Conservation (phyloP, 2,329 filamentous ascomycete genomes). For the Colletotrichum costaricense region DNA sequence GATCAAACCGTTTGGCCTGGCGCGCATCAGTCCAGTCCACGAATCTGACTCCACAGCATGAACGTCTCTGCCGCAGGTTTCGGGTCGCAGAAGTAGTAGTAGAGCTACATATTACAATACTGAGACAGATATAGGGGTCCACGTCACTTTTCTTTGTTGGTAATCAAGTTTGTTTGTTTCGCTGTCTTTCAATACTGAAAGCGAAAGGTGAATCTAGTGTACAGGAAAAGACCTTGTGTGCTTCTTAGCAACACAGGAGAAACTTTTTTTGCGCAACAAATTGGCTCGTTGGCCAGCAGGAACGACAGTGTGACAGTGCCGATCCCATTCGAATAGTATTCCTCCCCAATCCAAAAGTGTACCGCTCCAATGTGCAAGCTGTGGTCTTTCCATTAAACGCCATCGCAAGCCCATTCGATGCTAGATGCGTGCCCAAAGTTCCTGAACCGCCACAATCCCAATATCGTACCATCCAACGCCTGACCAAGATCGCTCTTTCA, state of each 20-base stretch:
- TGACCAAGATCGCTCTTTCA: slow-evolving; percentile 11
- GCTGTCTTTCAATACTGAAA: slow-evolving; percentile 5
- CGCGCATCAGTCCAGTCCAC: neutral
- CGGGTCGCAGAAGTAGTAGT: neutral
- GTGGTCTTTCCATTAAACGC: slow-evolving; percentile 27
- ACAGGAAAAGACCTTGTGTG: slow-evolving; percentile 14
- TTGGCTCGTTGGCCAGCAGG: slow-evolving; percentile 12
- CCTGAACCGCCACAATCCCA: neutral
- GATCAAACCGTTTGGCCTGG: slow-evolving; percentile 21
- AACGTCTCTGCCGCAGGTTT: slow-evolving; percentile 7
- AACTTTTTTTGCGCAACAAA: slow-evolving; percentile 17
- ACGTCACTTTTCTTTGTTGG: neutral
- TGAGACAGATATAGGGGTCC: slow-evolving; percentile 1
- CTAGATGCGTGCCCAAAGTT: slow-evolving; percentile 17
- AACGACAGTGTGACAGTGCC: slow-evolving; percentile 16
- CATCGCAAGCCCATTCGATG: slow-evolving; percentile 26
- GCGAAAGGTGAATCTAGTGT: slow-evolving; percentile 28
- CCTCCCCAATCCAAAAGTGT: slow-evolving; percentile 1
- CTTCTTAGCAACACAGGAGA: neutral
- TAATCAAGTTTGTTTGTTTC: slow-evolving; percentile 22
- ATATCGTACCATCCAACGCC: slow-evolving; percentile 27
- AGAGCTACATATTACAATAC: neutral
- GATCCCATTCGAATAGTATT: neutral
- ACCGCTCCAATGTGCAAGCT: neutral
- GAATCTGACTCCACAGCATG: neutral